A percentile compares a stretch with the other conserved stretches of the same genome.
Conservation (phyloP, 345 rosid species). For the Citrus sp. region DNA sequence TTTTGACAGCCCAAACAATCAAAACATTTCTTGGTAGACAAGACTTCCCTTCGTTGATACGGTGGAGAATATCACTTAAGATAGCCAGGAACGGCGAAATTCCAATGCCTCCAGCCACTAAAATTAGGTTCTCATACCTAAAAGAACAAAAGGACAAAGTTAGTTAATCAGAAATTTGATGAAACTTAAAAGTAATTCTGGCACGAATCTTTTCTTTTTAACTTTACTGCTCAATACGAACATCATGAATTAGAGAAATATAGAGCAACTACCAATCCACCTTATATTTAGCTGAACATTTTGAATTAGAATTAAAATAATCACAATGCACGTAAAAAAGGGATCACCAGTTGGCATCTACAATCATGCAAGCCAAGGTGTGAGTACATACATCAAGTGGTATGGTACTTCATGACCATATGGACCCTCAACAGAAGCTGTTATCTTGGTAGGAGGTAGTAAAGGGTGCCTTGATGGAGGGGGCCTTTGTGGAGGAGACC, state of each 20-base stretch:
- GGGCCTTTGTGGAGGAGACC: slow-evolving; percentile 1
- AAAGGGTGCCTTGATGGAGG: slow-evolving; percentile 2
- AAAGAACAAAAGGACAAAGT: slow-evolving; percentile 1
- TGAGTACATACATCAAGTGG: slow-evolving; percentile 58
- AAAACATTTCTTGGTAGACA: slow-evolving; percentile 66
- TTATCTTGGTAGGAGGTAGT: slow-evolving; percentile 33
- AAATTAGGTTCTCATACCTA: slow-evolving; percentile 79
- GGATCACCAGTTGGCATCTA: background rate
- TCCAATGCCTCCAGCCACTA: slow-evolving; percentile 95
- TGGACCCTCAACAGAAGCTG: slow-evolving; percentile 88
- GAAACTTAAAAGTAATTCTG: background rate
- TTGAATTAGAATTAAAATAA: background rate
- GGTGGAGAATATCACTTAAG: slow-evolving; percentile 72
- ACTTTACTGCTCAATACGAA: background rate
- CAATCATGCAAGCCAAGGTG: background rate
- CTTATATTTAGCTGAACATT: background rate
- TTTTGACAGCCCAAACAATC: slow-evolving; percentile 82
- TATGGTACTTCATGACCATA: slow-evolving; percentile 82
- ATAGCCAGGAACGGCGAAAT: slow-evolving; percentile 88
- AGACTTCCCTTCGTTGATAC: slow-evolving; percentile 54
- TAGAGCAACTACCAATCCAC: background rate
- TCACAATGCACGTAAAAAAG: background rate
- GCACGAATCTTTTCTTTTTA: background rate
- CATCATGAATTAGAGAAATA: background rate
- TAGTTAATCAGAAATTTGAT: background rate